Evolutionary conservation across 768 basidiomycete genomes (phyloP).

Genomic region (Erythrobasidium yunnanense): DNA sequence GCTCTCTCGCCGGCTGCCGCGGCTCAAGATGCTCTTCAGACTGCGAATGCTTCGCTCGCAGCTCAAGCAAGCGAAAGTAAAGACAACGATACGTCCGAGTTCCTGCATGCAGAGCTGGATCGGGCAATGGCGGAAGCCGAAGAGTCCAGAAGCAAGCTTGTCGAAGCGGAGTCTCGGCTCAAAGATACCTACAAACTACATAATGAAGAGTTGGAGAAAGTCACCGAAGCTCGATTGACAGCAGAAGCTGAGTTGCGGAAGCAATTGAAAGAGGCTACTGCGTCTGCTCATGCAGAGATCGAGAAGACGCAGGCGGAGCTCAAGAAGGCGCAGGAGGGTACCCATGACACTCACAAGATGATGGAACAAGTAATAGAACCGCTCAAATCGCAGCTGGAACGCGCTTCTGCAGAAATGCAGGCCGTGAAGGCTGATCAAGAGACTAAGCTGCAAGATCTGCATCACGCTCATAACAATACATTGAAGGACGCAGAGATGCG

Average conservation of each 20-base stretch:
- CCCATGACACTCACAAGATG: not conserved
- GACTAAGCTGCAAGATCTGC: conserved; percentile 3
- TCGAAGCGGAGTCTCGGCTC: not conserved
- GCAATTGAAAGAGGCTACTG: too few species aligned
- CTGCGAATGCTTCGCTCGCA: not conserved
- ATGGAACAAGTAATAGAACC: not conserved
- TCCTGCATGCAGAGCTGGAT: conserved; percentile 16
- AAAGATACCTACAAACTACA: not conserved
- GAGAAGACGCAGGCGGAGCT: not conserved
- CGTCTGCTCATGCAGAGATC: not conserved
- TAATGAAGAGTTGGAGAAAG: not conserved
- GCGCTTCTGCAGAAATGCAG: too few species aligned
- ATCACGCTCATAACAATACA: conserved; percentile 8
- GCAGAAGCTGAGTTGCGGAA: not conserved
- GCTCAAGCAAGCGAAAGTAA: not conserved
- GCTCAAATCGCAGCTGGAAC: not conserved
- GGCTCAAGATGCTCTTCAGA: not conserved
- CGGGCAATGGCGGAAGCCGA: not conserved
- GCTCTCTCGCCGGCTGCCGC: not conserved
- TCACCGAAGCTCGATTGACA: not conserved
- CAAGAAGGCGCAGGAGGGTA: not conserved
- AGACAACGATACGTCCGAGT: not conserved
- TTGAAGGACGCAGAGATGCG: not conserved
- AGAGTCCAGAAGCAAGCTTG: not conserved
- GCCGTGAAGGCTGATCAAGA: not conserved